These are phyloP conservation scores for Pyrenula massariospora DNA, from an alignment of 495 filamentous ascomycete species.

Conservation along the genomic window DNA sequence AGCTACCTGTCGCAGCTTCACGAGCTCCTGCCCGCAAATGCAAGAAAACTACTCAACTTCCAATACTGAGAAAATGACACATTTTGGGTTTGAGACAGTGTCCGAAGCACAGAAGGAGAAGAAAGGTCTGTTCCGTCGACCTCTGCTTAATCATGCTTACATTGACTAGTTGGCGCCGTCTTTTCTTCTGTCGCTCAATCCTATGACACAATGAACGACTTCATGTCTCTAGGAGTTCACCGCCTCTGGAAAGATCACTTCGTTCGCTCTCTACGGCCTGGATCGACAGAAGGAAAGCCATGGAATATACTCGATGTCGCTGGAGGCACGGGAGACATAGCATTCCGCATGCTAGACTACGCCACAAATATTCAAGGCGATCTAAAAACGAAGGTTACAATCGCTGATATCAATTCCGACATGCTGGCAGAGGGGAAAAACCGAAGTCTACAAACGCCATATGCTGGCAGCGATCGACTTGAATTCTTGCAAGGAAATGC, in stretches of 20 bases:
- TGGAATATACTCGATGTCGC: slow-evolving; percentile 93
- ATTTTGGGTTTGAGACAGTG: slow-evolving; percentile 89
- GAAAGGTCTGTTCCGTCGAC: slow-evolving; percentile 36
- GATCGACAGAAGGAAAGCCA: slow-evolving; percentile 39
- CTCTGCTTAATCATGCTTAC: neutral
- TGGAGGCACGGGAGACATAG: slow-evolving; percentile 95
- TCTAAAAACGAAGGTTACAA: slow-evolving; percentile 65
- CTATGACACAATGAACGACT: slow-evolving; percentile 95
- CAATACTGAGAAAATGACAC: slow-evolving; percentile 56
- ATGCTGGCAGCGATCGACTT: slow-evolving; percentile 47
- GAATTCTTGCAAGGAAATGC: slow-evolving; percentile 83
- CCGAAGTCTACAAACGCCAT: slow-evolving; percentile 49
- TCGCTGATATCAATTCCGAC: slow-evolving; percentile 87
- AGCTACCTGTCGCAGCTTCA: slow-evolving; percentile 29
- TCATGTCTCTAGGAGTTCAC: slow-evolving; percentile 96
- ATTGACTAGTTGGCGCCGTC: slow-evolving; percentile 59
- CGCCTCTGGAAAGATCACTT: slow-evolving; percentile 98
- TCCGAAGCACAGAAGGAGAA: slow-evolving; percentile 72
- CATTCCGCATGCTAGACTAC: slow-evolving; percentile 91
- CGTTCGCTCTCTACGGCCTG: slow-evolving; percentile 83
- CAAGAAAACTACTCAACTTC: slow-evolving; percentile 25
- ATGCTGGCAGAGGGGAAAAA: slow-evolving; percentile 86
- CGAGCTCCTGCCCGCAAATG: slow-evolving; percentile 34
- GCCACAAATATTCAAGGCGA: slow-evolving; percentile 74
- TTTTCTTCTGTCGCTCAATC: slow-evolving; percentile 92